Conservation (phyloP, 805 yeast genomes). For the Candida ficus region DNA sequence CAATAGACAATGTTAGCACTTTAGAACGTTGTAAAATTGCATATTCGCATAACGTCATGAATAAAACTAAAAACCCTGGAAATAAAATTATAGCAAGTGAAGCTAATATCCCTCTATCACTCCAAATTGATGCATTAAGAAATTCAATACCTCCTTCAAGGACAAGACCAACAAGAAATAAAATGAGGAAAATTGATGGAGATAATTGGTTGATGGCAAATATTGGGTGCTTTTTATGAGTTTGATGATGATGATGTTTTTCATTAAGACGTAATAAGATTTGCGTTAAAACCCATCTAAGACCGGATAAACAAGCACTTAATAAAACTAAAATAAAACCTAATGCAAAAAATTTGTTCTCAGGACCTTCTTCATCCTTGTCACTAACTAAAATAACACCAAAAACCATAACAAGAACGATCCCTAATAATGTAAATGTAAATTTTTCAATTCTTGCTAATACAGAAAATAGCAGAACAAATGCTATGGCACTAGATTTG, state of each 20-base stretch:
- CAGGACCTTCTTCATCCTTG: conserved; percentile 26
- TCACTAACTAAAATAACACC: conserved; percentile 90
- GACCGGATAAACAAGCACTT: conserved; percentile 80
- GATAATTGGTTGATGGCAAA: conserved; percentile 78
- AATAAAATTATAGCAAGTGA: conserved; percentile 53
- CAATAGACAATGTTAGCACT: conserved; percentile 80
- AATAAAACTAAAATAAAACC: conserved; percentile 74
- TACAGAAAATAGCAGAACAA: conserved; percentile 86
- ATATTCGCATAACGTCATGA: conserved; percentile 87
- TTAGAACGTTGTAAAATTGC: conserved; percentile 76
- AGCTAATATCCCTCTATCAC: conserved; percentile 52
- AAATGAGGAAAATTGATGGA: conserved; percentile 70
- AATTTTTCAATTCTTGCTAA: conserved; percentile 73
- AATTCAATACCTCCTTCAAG: conserved; percentile 67
- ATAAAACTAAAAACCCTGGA: conserved; percentile 85
- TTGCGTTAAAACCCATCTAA: conserved; percentile 95
- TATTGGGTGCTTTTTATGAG: conserved; percentile 58
- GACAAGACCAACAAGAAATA: conserved; percentile 56
- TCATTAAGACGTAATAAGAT: conserved; percentile 41
- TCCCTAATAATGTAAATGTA: conserved; percentile 58
- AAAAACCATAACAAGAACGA: conserved; percentile 71
- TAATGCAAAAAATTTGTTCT: conserved; percentile 26
- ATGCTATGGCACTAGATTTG: conserved; percentile 81
- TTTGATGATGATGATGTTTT: conserved; percentile 1
- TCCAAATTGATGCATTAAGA: conserved; percentile 56